phyloP scores from a whole-genome alignment of 73 alveolate genomes.

The Paramecium primaurelia region DNA sequence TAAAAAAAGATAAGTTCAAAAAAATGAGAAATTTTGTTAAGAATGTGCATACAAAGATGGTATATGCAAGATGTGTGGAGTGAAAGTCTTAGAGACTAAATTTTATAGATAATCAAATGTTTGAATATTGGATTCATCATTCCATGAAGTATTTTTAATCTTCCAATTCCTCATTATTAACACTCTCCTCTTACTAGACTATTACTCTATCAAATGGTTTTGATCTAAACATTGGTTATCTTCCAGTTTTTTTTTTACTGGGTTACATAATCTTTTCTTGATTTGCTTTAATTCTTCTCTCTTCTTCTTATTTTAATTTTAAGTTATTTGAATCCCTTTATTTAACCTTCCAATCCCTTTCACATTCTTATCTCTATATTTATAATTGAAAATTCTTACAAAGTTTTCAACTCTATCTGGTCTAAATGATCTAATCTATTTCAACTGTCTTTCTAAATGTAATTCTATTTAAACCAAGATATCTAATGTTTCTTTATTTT shows the following conservation, averaged over 20 bases:
- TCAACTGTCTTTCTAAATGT: conserved; percentile 14
- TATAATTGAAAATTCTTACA: neutral
- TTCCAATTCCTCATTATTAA: conserved; percentile 34
- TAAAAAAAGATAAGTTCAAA: conserved; percentile 48
- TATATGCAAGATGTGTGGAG: conserved; percentile 63
- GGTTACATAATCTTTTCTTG: conserved; percentile 41
- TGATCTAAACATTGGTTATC: conserved; percentile 23
- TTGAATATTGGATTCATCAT: conserved; percentile 31
- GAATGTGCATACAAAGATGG: conserved; percentile 63
- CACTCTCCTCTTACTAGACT: neutral
- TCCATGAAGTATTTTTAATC: conserved; percentile 50
- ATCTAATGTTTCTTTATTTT: conserved; percentile 25
- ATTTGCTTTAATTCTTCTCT: conserved; percentile 2
- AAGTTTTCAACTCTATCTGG: conserved; percentile 41
- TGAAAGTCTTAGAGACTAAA: conserved; percentile 54
- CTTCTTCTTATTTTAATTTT: neutral
- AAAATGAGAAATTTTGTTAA: conserved; percentile 47
- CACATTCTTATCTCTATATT: conserved; percentile 40
- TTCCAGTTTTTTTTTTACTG: conserved; percentile 15
- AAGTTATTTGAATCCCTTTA: neutral
- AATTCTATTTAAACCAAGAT: conserved; percentile 11
- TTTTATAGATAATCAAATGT: conserved; percentile 59
- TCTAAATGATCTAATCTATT: neutral
- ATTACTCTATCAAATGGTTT: conserved; percentile 26
- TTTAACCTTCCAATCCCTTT: neutral